Conservation (phyloP, 805 yeast genomes). For the Metschnikowia anglica region DNA sequence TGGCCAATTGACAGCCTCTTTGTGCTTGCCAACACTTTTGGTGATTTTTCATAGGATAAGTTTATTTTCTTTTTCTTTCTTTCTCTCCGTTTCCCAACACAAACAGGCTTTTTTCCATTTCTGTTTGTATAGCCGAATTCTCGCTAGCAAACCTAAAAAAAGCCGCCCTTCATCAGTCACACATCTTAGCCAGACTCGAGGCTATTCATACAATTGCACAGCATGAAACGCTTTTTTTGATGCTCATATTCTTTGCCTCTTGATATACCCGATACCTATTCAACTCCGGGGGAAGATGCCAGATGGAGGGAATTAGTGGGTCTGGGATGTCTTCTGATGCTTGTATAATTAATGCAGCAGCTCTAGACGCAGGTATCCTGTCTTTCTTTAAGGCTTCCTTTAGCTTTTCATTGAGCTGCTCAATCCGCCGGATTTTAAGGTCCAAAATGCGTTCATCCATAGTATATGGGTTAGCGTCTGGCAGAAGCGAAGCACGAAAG, state of each 20-base stretch:
- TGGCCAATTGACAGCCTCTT: too few relatives aligned
- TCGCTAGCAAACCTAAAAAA: too few relatives aligned
- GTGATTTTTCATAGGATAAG: too few relatives aligned
- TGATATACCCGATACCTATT: conserved; percentile 34
- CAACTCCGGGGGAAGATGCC: conserved; percentile 38
- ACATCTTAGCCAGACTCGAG: too few relatives aligned
- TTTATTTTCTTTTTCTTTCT: too few relatives aligned
- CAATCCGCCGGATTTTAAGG: conserved; percentile 60
- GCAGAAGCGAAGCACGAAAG: neutral
- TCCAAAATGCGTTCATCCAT: conserved; percentile 45
- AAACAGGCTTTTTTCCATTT: too few relatives aligned
- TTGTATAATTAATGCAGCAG: conserved; percentile 49
- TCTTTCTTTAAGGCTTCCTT: conserved; percentile 52
- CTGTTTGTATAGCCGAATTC: too few relatives aligned
- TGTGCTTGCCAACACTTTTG: too few relatives aligned
- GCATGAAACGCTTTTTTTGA: conserved; percentile 22
- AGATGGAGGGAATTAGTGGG: conserved; percentile 45
- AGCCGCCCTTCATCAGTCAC: neutral
- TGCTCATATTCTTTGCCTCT: conserved; percentile 15
- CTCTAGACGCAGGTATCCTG: conserved; percentile 63
- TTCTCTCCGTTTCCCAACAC: too few relatives aligned
- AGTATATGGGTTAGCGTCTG: conserved; percentile 8
- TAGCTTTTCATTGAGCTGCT: conserved; percentile 54
- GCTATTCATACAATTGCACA: conserved; percentile 31
- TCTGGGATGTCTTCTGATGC: conserved; percentile 46